phyloP scores from a whole-genome alignment of 2,329 filamentous ascomycete species.

The Neoarthrinium moseri region DNA sequence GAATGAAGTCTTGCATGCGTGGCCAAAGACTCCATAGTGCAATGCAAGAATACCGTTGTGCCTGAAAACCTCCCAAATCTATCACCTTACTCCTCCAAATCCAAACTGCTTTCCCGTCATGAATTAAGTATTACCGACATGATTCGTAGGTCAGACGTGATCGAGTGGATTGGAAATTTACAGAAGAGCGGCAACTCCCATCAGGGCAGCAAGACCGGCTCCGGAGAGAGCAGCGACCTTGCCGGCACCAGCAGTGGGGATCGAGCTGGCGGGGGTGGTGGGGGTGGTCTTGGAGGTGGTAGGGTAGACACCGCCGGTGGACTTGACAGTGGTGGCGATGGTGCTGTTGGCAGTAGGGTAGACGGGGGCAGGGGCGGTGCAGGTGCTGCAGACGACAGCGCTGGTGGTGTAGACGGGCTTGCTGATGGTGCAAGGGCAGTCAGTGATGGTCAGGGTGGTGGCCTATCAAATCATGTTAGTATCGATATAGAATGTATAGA shows the following conservation, averaged over 20 bases:
- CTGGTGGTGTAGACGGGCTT: constrained; percentile 55
- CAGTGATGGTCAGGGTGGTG: constrained; percentile 68
- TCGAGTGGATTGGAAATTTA: constrained; percentile 15
- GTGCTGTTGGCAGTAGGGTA: constrained; percentile 31
- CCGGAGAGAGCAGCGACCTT: constrained; percentile 56
- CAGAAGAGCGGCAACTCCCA: constrained; percentile 53
- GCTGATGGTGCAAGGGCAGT: constrained; percentile 70
- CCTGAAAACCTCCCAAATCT: constrained; percentile 27
- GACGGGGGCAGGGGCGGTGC: constrained; percentile 11
- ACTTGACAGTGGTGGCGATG: constrained; percentile 29
- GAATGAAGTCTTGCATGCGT: constrained; percentile 35
- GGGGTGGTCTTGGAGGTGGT: constrained; percentile 34
- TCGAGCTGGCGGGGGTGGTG: constrained; percentile 28
- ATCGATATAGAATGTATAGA: background rate
- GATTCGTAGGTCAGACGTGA: constrained; percentile 36
- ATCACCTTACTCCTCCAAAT: constrained; percentile 23
- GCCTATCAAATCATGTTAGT: constrained; percentile 41
- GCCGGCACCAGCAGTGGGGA: constrained; percentile 55
- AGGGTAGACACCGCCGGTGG: constrained; percentile 43
- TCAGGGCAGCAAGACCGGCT: constrained; percentile 58
- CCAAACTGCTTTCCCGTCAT: constrained; percentile 36
- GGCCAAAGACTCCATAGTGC: constrained; percentile 32
- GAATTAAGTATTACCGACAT: constrained; percentile 40
- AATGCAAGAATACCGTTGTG: constrained; percentile 32
- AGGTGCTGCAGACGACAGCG: constrained; percentile 37